phyloP scores from a whole-genome alignment of 1,284 basidiomycete species.

The Porphyrellus sp. region DNA sequence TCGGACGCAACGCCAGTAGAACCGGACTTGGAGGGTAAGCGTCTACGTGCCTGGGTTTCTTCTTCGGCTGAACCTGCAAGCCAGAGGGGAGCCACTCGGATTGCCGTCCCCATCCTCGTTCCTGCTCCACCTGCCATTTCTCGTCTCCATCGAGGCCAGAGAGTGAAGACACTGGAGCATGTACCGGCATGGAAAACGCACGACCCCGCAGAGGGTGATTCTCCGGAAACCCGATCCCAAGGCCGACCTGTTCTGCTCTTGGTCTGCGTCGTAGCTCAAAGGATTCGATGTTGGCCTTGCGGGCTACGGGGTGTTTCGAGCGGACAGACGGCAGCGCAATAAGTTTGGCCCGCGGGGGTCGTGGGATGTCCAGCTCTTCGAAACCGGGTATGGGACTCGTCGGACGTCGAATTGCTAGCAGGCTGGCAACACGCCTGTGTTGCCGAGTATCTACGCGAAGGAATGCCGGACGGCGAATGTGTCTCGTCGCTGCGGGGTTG shows the following conservation, averaged over 20 bases:
- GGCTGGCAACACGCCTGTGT: conserved; percentile 25
- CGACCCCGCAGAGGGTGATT: conserved; percentile 20
- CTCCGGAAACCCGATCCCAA: conserved; percentile 30
- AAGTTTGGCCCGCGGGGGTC: background rate
- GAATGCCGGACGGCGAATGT: conserved; percentile 16
- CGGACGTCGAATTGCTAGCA: conserved; percentile 15
- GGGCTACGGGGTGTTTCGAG: background rate
- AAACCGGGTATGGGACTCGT: background rate
- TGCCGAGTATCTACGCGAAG: conserved; percentile 28
- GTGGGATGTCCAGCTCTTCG: background rate
- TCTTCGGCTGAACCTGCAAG: conserved; percentile 5
- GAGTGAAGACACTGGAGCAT: background rate
- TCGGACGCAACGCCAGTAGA: conserved; percentile 11
- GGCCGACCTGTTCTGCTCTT: conserved; percentile 17
- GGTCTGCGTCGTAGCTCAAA: conserved; percentile 14
- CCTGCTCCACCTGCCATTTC: too few relatives aligned
- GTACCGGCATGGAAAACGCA: conserved; percentile 20
- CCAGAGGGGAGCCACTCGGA: conserved; percentile 4
- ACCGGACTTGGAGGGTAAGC: conserved; percentile 2
- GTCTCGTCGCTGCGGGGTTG: background rate
- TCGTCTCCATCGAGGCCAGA: background rate
- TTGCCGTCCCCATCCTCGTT: background rate
- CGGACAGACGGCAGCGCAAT: conserved; percentile 1
- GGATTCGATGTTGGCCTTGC: background rate
- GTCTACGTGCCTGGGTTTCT: background rate